Conservation (phyloP, 176 grass and related monocot genomes). For the Zea luxurians region DNA sequence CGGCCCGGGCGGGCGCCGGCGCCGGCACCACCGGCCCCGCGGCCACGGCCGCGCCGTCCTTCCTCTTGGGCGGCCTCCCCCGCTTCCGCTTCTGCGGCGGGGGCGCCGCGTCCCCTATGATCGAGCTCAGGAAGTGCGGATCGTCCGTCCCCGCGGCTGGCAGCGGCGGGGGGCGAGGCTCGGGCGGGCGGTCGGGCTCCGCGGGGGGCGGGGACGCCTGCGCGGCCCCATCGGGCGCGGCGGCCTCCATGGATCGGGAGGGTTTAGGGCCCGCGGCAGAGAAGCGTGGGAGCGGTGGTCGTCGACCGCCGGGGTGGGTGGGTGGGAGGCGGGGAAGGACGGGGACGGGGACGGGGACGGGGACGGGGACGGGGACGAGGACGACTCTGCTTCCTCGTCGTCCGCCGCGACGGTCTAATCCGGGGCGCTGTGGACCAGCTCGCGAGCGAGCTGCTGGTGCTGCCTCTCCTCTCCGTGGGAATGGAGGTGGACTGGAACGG, state of each 20-base stretch:
- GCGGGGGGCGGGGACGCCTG: background rate
- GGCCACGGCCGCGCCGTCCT: background rate
- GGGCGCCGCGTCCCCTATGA: conserved; percentile 32
- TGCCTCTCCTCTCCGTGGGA: too few relatives aligned
- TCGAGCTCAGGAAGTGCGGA: conserved; percentile 60
- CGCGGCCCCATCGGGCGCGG: background rate
- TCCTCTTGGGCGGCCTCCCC: conserved; percentile 74
- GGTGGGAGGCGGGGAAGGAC: too few relatives aligned
- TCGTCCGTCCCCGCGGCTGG: conserved; percentile 31
- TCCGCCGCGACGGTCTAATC: too few relatives aligned
- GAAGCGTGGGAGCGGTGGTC: background rate
- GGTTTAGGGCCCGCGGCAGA: background rate
- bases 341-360: too few relatives aligned
- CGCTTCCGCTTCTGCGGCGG: conserved; percentile 56
- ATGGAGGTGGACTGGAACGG: too few relatives aligned
- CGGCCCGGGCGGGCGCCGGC: background rate
- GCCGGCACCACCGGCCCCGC: background rate
- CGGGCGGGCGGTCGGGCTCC: conserved; percentile 29
- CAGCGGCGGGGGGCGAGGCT: conserved; percentile 23
- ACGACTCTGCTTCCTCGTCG: too few relatives aligned
- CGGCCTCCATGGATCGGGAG: conserved; percentile 38
- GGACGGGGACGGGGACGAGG: too few relatives aligned
- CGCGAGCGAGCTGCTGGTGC: too few relatives aligned
- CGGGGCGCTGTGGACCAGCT: too few relatives aligned
- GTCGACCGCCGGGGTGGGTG: background rate